Percentiles rank a stretch among this genome's conserved stretches.
Conservation (phyloP, 2,329 filamentous ascomycete species). For the Talaromyces sp. region DNA sequence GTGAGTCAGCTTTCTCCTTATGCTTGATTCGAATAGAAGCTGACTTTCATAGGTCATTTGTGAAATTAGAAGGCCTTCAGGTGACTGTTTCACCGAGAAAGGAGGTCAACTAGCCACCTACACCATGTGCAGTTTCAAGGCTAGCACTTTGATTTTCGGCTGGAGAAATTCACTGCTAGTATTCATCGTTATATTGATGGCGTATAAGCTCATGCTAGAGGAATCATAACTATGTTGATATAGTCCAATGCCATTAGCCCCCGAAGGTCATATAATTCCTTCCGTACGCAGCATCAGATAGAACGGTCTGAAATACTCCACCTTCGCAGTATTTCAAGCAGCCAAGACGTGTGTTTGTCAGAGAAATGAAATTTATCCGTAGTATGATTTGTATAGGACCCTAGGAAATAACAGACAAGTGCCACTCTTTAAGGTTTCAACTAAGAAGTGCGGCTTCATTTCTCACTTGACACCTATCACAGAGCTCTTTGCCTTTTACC, state of each 20-base stretch:
- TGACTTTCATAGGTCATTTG: neutral
- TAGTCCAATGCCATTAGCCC: neutral
- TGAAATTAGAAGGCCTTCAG: neutral
- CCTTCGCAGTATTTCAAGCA: neutral
- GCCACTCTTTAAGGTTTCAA: neutral
- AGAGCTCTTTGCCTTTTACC: too few relatives aligned
- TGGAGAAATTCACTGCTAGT: neutral
- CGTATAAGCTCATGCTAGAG: neutral
- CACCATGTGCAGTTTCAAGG: neutral
- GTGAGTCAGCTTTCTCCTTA: neutral
- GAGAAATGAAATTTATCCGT: neutral
- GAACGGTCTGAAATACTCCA: neutral
- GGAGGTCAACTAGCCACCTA: neutral
- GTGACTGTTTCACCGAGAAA: neutral
- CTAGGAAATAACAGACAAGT: neutral
- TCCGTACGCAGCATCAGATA: neutral
- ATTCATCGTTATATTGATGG: neutral
- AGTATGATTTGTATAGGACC: neutral
- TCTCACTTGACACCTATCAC: neutral
- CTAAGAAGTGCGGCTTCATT: neutral
- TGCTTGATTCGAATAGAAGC: neutral
- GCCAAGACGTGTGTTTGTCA: neutral
- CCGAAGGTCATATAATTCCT: neutral
- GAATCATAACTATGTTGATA: neutral
- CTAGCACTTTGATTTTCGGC: neutral